Evolutionary conservation across 768 basidiomycete species (phyloP), one percentile per base, ranked within the genome.

Genomic region (Kwoniella newhampshirensis): DNA sequence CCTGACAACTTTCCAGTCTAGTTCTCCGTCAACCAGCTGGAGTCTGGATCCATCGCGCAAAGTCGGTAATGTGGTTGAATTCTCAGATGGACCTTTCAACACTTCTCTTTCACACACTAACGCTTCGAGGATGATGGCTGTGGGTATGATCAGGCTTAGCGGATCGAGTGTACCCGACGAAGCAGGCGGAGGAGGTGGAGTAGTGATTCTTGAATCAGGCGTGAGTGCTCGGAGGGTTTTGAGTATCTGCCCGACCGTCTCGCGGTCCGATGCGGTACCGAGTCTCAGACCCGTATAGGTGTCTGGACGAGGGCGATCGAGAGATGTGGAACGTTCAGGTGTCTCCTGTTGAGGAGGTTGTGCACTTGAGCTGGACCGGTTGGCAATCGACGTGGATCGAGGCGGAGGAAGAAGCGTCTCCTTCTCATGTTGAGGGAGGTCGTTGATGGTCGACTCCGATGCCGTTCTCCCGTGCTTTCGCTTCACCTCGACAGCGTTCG

Each of bases 71-170:
- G 41, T 40, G 20, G 7, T 18, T 50, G 15, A 48, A 18, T 30
- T n/a, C n/a, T 36, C 30, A 20, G 39, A 40, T 7, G 23, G 13
- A 2, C 42, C 35, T 41, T 49, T 52, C 6, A 71, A 49, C 18
- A 67, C 18, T 11, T 30, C 20, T 8, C 70, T 56, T 43, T 72
- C 70, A 13, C 32, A 41, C 2, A 72, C 70, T n/a, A 72, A 43
- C 1, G 64, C 62, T 53, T 72, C 70, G 15, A 72, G 57, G 17
- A 69, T 52, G 42, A 69, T 51, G 2, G 70, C 48, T 9, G 67
- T 40, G 13, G 65, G 65, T 1, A 55, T 45, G 15, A 72, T 49
- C 8, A 72, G 54, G 15, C 40, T 57, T 2, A 51, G 26, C 17
- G 67, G 63, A 28, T 62, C 25, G 13, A 72, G 49, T 7, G 36